Percentiles rank a stretch among this genome's conserved stretches.
phyloP scores from a whole-genome alignment of 495 filamentous ascomycete species.

The Ramalina intermedia region DNA sequence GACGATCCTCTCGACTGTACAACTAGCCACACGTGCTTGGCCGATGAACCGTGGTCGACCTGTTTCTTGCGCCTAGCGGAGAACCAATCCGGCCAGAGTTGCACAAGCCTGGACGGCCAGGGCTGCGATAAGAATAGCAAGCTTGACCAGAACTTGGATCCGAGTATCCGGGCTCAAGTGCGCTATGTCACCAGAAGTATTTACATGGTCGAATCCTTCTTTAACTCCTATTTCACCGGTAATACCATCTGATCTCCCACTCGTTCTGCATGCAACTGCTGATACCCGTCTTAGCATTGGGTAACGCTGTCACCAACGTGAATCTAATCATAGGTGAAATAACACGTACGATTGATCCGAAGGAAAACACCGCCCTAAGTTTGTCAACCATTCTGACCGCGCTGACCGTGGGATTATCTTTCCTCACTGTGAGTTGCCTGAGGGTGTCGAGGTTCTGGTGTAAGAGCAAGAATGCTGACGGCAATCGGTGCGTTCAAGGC shows the following conservation, averaged over 20 bases:
- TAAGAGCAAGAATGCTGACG: not conserved
- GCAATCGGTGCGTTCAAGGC: not conserved
- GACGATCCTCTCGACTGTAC: too few species aligned
- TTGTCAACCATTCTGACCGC: not conserved
- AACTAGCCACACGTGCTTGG: not conserved
- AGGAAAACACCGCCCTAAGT: not conserved
- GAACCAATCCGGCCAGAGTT: not conserved
- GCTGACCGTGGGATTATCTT: not conserved
- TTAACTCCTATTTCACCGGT: constrained; percentile 2
- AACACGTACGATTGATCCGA: not conserved
- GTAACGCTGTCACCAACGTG: not conserved
- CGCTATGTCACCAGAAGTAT: constrained; percentile 5
- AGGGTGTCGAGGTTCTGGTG: too few species aligned
- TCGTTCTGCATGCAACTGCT: not conserved
- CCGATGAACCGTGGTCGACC: not conserved
- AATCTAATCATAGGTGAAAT: not conserved
- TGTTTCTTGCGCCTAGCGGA: constrained; percentile 1
- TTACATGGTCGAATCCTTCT: constrained; percentile 5
- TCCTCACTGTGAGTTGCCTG: not conserved
- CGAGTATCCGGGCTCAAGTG: constrained; percentile 4
- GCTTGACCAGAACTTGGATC: not conserved
- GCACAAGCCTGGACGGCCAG: not conserved
- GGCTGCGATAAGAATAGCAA: not conserved
- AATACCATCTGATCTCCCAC: not conserved
- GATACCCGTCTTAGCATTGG: not conserved